Conservation (phyloP, 2,329 filamentous ascomycete species). For the Paraphaeosphaeria minitans region DNA sequence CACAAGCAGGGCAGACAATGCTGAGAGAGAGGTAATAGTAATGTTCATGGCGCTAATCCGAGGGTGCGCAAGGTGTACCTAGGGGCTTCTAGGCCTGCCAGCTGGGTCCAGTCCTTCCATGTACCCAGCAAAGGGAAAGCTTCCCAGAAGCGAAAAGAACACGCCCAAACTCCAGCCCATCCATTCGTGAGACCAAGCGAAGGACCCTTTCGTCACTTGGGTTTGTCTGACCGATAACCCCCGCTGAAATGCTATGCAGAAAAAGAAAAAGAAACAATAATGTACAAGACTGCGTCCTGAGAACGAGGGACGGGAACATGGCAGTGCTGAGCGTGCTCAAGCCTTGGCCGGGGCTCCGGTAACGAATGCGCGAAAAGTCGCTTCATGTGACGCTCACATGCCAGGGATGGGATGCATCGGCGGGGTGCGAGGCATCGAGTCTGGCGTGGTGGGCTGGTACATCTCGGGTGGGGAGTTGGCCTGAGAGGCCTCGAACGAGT, state of each 20-base stretch:
- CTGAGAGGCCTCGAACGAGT: constrained; percentile 70
- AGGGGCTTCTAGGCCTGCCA: constrained; percentile 18
- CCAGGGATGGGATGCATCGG: constrained; percentile 49
- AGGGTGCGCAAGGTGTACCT: constrained; percentile 26
- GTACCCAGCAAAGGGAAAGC: constrained; percentile 6
- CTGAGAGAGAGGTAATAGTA: background rate
- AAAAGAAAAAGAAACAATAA: constrained; percentile 31
- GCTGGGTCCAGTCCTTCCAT: constrained; percentile 23
- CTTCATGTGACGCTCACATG: constrained; percentile 23
- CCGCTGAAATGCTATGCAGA: constrained; percentile 48
- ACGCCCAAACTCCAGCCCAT: constrained; percentile 32
- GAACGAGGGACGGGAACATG: constrained; percentile 17
- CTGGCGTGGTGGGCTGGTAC: constrained; percentile 66
- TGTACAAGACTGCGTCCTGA: constrained; percentile 27
- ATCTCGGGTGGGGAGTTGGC: constrained; percentile 51
- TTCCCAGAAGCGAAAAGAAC: constrained; percentile 14
- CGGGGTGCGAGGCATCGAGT: constrained; percentile 75
- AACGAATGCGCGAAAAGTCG: constrained; percentile 7
- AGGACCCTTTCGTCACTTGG: constrained; percentile 25
- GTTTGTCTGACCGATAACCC: constrained; percentile 26
- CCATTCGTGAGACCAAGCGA: constrained; percentile 36
- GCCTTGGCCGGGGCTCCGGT: background rate
- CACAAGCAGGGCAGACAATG: background rate
- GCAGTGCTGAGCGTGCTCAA: constrained; percentile 6
- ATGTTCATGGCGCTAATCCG: constrained; percentile 14